Evolutionary conservation across 441 rosid species (phyloP).

Genomic region (Aleurites moluccanus): DNA sequence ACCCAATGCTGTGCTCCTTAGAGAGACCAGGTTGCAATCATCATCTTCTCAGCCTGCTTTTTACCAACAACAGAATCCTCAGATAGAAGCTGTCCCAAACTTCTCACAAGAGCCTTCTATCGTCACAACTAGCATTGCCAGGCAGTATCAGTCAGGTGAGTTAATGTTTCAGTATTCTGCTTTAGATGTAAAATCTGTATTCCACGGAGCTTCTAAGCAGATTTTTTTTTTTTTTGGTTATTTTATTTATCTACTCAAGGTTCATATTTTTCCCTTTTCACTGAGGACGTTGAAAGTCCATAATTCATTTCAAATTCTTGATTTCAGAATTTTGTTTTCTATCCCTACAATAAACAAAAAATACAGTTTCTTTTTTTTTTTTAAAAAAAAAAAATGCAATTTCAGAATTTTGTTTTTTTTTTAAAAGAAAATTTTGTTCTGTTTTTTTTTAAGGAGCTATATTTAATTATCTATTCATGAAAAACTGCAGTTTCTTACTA

Average conservation of each 20-base stretch:
- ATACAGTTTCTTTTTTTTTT: no score
- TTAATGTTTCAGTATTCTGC: neutral
- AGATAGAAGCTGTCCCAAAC: conserved; percentile 7
- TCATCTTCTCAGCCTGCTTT: conserved; percentile 26
- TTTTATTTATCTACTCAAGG: neutral
- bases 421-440: no score
- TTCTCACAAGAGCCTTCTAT: conserved; percentile 15
- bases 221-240: neutral
- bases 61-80: conserved; percentile 15
- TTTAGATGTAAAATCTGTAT: neutral
- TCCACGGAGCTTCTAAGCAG: neutral
- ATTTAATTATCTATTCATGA: neutral
- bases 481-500: neutral
- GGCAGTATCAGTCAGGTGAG: conserved; percentile 26
- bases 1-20: no score
- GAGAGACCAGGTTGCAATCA: conserved; percentile 17
- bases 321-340: neutral
- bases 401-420: no score
- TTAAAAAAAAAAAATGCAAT: no score
- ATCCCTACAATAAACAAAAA: neutral
- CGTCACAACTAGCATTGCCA: neutral
- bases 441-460: neutral
- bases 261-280: neutral
- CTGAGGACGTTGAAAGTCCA: neutral
- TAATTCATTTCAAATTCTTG: neutral